A percentile compares a stretch with the other conserved stretches of the same genome.
Conservation (phyloP, 164 flowering plant species). For the Sextonia rubra region DNA sequence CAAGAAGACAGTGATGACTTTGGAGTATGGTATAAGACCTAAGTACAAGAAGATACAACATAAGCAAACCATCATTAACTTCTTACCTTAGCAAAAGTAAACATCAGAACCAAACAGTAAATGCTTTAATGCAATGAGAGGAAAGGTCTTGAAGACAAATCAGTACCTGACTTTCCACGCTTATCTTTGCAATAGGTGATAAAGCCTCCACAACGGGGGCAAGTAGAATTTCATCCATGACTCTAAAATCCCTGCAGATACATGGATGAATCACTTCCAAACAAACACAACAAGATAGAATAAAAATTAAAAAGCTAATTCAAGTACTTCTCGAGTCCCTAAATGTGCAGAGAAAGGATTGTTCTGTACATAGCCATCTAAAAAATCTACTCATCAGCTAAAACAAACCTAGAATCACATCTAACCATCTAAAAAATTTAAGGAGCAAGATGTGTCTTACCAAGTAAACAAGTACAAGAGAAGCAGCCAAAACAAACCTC, state of each 20-base stretch:
- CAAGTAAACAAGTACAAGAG: neutral
- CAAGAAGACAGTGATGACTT: slow-evolving; percentile 78
- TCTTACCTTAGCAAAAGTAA: neutral
- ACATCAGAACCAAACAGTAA: neutral
- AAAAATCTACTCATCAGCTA: neutral
- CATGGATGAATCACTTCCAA: neutral
- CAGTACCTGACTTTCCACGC: slow-evolving; percentile 87
- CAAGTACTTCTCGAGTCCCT: no score
- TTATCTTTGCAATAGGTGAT: slow-evolving; percentile 65
- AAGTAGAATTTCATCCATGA: slow-evolving; percentile 55
- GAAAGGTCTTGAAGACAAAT: neutral
- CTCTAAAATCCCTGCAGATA: slow-evolving; percentile 65
- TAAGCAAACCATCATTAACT: slow-evolving; percentile 1
- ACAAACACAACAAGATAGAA: no score
- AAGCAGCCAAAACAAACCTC: neutral
- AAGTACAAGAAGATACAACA: slow-evolving; percentile 14
- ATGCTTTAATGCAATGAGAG: neutral
- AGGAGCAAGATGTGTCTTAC: neutral
- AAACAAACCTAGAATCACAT: neutral
- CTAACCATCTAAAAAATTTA: neutral
- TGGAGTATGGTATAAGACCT: slow-evolving; percentile 92
- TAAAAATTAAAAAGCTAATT: no score
- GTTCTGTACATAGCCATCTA: neutral
- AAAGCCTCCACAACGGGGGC: slow-evolving; percentile 63
- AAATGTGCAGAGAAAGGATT: neutral